phyloP scores from a whole-genome alignment of 495 filamentous ascomycete species.

The Penicillium atrosanguineum region DNA sequence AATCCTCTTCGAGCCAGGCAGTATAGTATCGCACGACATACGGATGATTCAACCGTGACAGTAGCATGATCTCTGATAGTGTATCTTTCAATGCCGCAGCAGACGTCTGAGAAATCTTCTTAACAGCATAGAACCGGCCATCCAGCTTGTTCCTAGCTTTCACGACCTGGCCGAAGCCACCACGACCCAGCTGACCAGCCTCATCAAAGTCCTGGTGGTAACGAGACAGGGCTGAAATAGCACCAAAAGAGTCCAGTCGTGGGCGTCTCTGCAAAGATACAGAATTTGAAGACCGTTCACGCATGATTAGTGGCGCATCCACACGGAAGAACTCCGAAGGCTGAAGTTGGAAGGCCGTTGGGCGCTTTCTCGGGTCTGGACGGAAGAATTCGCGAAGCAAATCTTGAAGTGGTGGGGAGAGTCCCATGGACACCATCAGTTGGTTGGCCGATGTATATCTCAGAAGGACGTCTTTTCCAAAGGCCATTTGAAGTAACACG shows the following conservation, averaged over 20 bases:
- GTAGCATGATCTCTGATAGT: constrained; percentile 83
- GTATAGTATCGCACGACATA: constrained; percentile 95
- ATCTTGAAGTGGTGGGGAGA: constrained; percentile 75
- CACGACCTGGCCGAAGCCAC: constrained; percentile 96
- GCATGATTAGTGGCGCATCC: constrained; percentile 46
- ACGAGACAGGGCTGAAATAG: constrained; percentile 54
- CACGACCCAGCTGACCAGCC: constrained; percentile 82
- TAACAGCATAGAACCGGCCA: constrained; percentile 89
- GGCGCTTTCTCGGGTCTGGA: constrained; percentile 74
- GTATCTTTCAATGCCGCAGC: constrained; percentile 78
- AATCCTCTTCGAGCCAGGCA: constrained; percentile 86
- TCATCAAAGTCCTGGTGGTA: constrained; percentile 90
- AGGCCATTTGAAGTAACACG: constrained; percentile 89
- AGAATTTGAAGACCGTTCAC: constrained; percentile 37
- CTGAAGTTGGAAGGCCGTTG: constrained; percentile 84
- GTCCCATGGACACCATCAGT: constrained; percentile 57
- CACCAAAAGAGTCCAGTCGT: constrained; percentile 47
- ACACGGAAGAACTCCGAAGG: constrained; percentile 82
- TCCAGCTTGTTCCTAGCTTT: constrained; percentile 93
- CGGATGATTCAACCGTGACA: constrained; percentile 90
- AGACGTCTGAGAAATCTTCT: constrained; percentile 87
- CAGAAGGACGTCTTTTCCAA: constrained; percentile 71
- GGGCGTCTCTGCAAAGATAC: constrained; percentile 39
- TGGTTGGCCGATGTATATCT: constrained; percentile 76
- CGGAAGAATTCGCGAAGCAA: constrained; percentile 80